Evolutionary conservation across 139 green algal genomes (phyloP).

Genomic region (Chlorella sp.): DNA sequence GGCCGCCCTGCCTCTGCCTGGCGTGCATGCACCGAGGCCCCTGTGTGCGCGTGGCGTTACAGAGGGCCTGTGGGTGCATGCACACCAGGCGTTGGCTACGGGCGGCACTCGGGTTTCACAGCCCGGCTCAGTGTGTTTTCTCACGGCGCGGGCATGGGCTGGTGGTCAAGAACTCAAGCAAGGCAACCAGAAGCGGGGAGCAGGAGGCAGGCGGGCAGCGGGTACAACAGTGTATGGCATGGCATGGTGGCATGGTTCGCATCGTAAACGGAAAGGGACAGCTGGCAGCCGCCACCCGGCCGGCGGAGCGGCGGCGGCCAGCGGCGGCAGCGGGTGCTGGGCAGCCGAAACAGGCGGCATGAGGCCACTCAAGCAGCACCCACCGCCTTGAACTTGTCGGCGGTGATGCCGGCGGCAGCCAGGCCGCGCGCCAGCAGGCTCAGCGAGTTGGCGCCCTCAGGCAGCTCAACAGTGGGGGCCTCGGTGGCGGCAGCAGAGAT

Average conservation of each 20-base stretch:
- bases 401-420: constrained; percentile 35
- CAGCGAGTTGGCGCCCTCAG: constrained; percentile 19
- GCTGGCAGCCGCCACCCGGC: not conserved
- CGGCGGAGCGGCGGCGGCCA: not conserved
- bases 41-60: constrained; percentile 28
- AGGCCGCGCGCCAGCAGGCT: constrained; percentile 14
- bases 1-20: no score
- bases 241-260: not conserved
- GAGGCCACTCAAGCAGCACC: not conserved
- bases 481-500: not conserved
- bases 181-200: no score
- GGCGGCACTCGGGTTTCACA: no score
- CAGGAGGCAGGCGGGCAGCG: not conserved
- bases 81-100: not conserved
- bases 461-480: constrained; percentile 3
- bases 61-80: constrained; percentile 25
- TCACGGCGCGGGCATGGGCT: no score
- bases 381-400: constrained; percentile 40
- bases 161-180: not conserved
- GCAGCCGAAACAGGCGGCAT: not conserved
- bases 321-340: not conserved
- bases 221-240: not conserved
- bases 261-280: not conserved
- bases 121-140: no score
- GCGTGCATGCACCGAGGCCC: constrained; percentile 7